Percentiles rank a stretch among this genome's conserved stretches.
Evolutionary conservation across 805 yeast genomes (phyloP).

Genomic region (Lipomyces chichibuensis): DNA sequence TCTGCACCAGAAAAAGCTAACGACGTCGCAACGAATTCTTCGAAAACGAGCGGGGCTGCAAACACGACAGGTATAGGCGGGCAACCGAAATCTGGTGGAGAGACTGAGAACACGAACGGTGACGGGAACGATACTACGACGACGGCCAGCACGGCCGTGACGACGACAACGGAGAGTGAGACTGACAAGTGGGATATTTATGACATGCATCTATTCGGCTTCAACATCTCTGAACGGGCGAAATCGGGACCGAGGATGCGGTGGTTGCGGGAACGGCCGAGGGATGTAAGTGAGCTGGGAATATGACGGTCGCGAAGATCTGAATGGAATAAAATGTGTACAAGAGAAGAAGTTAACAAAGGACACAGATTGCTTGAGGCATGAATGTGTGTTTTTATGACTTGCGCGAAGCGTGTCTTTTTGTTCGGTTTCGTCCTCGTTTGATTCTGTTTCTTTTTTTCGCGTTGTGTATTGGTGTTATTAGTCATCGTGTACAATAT

Average conservation of each 20-base stretch:
- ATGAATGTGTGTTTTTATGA: not conserved
- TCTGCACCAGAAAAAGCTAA: conserved; percentile 52
- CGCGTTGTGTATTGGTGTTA: not conserved
- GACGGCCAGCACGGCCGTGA: not conserved
- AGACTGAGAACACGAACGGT: conserved; percentile 3
- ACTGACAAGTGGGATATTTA: conserved; percentile 42
- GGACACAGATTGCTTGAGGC: not conserved
- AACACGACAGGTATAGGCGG: not conserved
- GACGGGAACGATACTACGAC: conserved; percentile 6
- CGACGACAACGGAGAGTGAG: conserved; percentile 8
- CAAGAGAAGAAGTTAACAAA: not conserved
- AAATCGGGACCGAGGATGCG: conserved; percentile 90
- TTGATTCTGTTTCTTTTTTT: not conserved
- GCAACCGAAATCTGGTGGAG: not conserved
- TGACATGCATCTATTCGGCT: conserved; percentile 84
- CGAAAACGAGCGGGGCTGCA: not conserved
- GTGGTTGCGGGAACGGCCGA: conserved; percentile 74
- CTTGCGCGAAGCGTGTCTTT: not conserved
- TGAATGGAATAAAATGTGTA: not conserved
- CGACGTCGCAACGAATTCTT: conserved; percentile 5
- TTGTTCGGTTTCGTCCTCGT: not conserved
- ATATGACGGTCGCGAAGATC: not conserved
- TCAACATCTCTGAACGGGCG: conserved; percentile 73
- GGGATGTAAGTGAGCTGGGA: not conserved
- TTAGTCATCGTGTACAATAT: conserved; percentile 2